Evolutionary conservation across 1,284 basidiomycete species (phyloP), one percentile per base, ranked within the genome.

Genomic region (Boletus semigastroideus): DNA sequence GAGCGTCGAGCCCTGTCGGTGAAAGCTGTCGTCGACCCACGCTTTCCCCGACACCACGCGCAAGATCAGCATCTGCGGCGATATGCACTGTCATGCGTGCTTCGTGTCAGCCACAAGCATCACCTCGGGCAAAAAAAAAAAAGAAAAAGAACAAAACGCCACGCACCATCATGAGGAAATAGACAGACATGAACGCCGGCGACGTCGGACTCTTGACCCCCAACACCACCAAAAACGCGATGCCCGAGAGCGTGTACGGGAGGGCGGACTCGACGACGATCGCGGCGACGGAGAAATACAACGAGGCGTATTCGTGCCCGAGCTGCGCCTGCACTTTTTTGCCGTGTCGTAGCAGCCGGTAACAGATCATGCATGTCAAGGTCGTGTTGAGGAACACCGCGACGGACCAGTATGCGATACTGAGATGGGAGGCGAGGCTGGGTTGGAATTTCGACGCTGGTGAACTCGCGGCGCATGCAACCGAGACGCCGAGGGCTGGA

Each of bases 101-200:
- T n/a, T n/a, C n/a, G n/a, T n/a, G n/a, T 30, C 19, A 19, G 25
- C 10, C 27, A 38, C 36, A 20, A n/a, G 37, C 5, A 5, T 25
- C 22, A 20, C 14, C 14, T 13, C 4, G 36, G n/a, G 17, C 0
- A 16, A 37, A 17, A 11, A 37, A 17, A 19, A 9, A 19, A n/a
- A 37, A 22, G 11, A 31, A 37, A 17, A 19, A 9, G 10, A n/a
- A 37, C 16, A 6, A 31, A 14, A 37, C 25, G 25, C 4, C 19
- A 31, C 46, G 14, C n/a, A 47, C 46, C 46, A 39, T 47, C 37
- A 47, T 31, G 37, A 47, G 11, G 28, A 39, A 39, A 20, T 47
- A 47, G 11, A 40, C 27, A 16, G 8, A 30, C 9, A 39, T 14
- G 19, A 47, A 31, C 19, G 19, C 16, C 17, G 14, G 9, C 14